Percentiles rank a stretch among this genome's conserved stretches.
phyloP scores from a whole-genome alignment of 2,329 filamentous ascomycete species.

The Colletotrichum sp. region DNA sequence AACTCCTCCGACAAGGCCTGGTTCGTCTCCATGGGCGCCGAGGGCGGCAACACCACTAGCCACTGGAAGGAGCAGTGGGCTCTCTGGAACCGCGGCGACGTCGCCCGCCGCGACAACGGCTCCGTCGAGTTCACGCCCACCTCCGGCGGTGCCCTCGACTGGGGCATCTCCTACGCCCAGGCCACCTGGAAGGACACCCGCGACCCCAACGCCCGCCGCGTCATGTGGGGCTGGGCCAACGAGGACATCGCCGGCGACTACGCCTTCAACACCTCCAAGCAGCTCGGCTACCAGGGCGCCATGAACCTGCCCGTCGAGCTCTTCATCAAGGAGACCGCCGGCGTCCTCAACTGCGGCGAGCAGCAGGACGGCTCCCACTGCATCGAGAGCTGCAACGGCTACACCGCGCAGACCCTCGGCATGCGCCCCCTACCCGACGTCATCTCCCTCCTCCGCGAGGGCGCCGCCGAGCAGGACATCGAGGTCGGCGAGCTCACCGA shows the following conservation, averaged over 20 bases:
- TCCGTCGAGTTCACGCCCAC: slow-evolving; percentile 17
- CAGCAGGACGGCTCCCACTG: slow-evolving; percentile 17
- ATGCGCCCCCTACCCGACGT: slow-evolving; percentile 17
- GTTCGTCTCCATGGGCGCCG: slow-evolving; percentile 17
- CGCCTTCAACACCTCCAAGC: slow-evolving; percentile 5
- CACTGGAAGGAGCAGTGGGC: slow-evolving; percentile 22
- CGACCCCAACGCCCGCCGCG: slow-evolving; percentile 3
- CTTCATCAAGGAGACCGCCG: slow-evolving; percentile 18
- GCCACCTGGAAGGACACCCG: slow-evolving; percentile 18
- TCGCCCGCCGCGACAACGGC: slow-evolving; percentile 18
- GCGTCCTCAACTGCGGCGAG: slow-evolving; percentile 16
- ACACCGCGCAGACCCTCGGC: slow-evolving; percentile 20
- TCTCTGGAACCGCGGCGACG: slow-evolving; percentile 20
- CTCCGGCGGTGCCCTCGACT: slow-evolving; percentile 20
- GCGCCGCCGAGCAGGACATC: slow-evolving; percentile 2
- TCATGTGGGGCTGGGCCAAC: slow-evolving; percentile 22
- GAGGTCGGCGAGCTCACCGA: slow-evolving; percentile 6
- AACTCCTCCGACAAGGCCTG: slow-evolving; percentile 18
- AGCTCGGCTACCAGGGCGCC: slow-evolving; percentile 20
- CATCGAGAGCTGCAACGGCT: slow-evolving; percentile 1
- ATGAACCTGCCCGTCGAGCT: slow-evolving; percentile 20
- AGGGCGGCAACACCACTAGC: slow-evolving; percentile 20
- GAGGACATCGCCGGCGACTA: slow-evolving; percentile 9
- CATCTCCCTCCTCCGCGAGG: slow-evolving; percentile 14
- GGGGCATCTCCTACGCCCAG: slow-evolving; percentile 21